Conservation (phyloP, 768 basidiomycete species). For the Podaxis sp. region DNA sequence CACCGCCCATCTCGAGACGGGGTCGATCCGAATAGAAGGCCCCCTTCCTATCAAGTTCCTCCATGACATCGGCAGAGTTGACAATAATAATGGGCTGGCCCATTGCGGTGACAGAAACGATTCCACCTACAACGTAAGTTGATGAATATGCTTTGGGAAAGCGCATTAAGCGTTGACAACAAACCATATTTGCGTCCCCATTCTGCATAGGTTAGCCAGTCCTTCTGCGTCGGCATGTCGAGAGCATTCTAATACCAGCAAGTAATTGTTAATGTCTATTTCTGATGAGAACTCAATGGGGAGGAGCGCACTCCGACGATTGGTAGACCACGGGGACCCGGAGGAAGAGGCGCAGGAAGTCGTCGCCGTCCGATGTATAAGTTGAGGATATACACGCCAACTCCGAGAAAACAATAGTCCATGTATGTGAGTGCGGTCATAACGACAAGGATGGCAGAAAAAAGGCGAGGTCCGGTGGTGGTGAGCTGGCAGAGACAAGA, state of each 20-base stretch:
- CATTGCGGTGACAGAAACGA: conserved; percentile 34
- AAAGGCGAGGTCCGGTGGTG: neutral
- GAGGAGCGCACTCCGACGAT: conserved; percentile 32
- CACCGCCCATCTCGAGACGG: conserved; percentile 44
- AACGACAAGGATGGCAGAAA: neutral
- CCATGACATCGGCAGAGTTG: conserved; percentile 38
- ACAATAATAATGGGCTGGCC: conserved; percentile 45
- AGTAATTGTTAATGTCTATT: neutral
- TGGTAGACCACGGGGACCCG: conserved; percentile 38
- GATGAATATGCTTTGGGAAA: neutral
- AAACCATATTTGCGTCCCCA: conserved; percentile 51
- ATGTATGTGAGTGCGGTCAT: conserved; percentile 5
- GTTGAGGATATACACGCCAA: conserved; percentile 16
- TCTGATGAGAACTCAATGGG: neutral
- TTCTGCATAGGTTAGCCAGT: conserved; percentile 46
- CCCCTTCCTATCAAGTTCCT: conserved; percentile 44
- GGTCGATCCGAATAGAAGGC: conserved; percentile 46
- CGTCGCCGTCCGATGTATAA: conserved; percentile 17
- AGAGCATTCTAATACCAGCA: conserved; percentile 34
- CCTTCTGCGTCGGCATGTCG: conserved; percentile 38
- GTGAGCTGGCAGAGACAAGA: neutral
- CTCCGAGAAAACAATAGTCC: conserved; percentile 15
- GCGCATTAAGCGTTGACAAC: conserved; percentile 6
- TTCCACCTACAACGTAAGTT: conserved; percentile 25
- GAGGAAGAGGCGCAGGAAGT: conserved; percentile 27